Conservation (phyloP, 148 eudicot genomes). For the Camellia lanceoleosa region DNA sequence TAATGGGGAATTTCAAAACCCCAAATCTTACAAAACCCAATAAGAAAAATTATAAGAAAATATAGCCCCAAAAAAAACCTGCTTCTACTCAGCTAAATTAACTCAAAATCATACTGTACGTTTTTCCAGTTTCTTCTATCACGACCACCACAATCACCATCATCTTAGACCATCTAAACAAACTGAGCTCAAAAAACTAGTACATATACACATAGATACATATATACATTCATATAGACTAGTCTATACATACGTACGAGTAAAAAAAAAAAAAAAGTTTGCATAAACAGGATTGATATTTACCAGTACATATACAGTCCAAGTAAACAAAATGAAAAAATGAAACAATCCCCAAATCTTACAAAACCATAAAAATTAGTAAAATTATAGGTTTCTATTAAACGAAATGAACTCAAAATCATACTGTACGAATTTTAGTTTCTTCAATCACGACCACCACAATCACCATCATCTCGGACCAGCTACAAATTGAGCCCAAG, state of each 20-base stretch:
- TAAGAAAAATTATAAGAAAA: not conserved
- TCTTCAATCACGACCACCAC: slow-evolving; percentile 7
- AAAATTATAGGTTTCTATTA: no score
- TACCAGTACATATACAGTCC: slow-evolving; percentile 53
- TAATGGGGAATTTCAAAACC: no score
- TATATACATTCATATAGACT: no score
- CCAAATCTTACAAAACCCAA: no score
- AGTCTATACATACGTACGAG: not conserved
- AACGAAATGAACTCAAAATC: not conserved
- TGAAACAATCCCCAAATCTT: not conserved
- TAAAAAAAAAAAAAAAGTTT: not conserved
- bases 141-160: not conserved
- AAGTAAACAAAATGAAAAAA: not conserved
- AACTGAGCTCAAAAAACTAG: not conserved
- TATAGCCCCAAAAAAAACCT: not conserved
- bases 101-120: not conserved
- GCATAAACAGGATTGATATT: not conserved
- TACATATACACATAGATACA: not conserved
- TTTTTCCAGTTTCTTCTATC: not conserved
- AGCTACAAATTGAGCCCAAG: not conserved
- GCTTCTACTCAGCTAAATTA: not conserved
- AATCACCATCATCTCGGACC: not conserved
- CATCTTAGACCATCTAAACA: not conserved
- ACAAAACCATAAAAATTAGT: not conserved
- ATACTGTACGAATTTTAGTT: not conserved